Evolutionary conservation across 2,329 filamentous ascomycete genomes (phyloP), one percentile per base, ranked within the genome.

Genomic region (Monosporascus sp.): DNA sequence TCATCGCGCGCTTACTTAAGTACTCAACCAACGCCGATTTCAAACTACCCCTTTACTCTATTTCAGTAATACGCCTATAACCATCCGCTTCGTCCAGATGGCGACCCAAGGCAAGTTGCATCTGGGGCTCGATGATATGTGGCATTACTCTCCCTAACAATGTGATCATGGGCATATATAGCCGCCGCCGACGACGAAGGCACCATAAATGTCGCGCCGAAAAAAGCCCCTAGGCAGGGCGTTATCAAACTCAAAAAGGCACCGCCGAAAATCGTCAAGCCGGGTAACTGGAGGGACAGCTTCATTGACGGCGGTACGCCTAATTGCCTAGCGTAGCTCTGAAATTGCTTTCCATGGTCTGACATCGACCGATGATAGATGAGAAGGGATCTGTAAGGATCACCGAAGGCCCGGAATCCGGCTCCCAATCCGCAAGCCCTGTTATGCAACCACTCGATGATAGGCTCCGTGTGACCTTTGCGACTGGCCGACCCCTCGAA

Each of bases 401-500:
- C 49, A 71, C 68, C 41, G 75, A 66, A 43, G 69, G 64, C 43
- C 65, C 77, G 14, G 67, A 73, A 19, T 68, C 73, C 7, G 67
- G 72, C 5, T 63, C 74, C 4, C 78, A 50, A 24, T 63, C 81
- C 3, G 81, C 81, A 1, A 76, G 76, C 3, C 80, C 83, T 1
- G 74, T 84, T 2, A 79, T 85, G 19, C 86, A 85, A 64, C 81
- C 84, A 51, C 81, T 96, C 50, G 90, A 95, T 63, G 86, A 91
- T 56, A 83, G 78, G 56, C 85, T 89, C 16, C 83, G 88, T 61
- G 85, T 90, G 56, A 88, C 88, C 5, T 97, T 97, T 70, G 79
- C 85, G 4, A 92, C 87, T 47, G 90, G 91, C 57, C 85, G 87
- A 54, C 91, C 91, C 0, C 80, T 96, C 61, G 86, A 91, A 62